Evolutionary conservation across 768 basidiomycete genomes (phyloP).

Genomic region (Russula virescens): DNA sequence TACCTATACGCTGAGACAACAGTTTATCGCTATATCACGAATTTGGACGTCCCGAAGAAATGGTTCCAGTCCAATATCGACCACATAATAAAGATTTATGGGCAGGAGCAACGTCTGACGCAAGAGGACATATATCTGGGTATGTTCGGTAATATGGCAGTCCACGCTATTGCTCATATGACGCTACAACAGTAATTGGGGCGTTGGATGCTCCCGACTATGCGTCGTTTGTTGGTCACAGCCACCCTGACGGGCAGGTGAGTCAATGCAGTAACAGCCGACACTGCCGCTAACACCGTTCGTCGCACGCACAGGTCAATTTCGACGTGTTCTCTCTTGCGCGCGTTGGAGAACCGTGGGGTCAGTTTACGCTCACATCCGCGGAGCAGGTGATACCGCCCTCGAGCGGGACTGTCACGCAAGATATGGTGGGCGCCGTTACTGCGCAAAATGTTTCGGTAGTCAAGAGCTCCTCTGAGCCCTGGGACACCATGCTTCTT

Average conservation of each 20-base stretch:
- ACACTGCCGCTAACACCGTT: conserved; percentile 13
- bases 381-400: conserved; percentile 32
- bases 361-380: conserved; percentile 56
- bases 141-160: conserved; percentile 24
- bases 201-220: conserved; percentile 65
- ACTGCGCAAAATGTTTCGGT: conserved; percentile 50
- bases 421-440: conserved; percentile 31
- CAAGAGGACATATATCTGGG: conserved; percentile 35
- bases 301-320: conserved; percentile 39
- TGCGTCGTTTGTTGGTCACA: conserved; percentile 69
- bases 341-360: conserved; percentile 60
- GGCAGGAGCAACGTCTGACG: conserved; percentile 31
- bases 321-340: conserved; percentile 62
- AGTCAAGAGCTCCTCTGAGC: conserved; percentile 27
- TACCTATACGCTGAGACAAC: conserved; percentile 65
- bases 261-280: conserved; percentile 9
- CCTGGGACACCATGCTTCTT: conserved; percentile 57
- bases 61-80: conserved; percentile 74
- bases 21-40: conserved; percentile 60
- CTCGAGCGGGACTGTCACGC: conserved; percentile 39
- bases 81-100: conserved; percentile 53
- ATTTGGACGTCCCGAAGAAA: conserved; percentile 54
- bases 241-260: conserved; percentile 56
- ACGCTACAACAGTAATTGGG: conserved; percentile 48
- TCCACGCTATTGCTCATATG: conserved; percentile 11